Conservation (phyloP, 768 basidiomycete species). For the Cyathus striatus region DNA sequence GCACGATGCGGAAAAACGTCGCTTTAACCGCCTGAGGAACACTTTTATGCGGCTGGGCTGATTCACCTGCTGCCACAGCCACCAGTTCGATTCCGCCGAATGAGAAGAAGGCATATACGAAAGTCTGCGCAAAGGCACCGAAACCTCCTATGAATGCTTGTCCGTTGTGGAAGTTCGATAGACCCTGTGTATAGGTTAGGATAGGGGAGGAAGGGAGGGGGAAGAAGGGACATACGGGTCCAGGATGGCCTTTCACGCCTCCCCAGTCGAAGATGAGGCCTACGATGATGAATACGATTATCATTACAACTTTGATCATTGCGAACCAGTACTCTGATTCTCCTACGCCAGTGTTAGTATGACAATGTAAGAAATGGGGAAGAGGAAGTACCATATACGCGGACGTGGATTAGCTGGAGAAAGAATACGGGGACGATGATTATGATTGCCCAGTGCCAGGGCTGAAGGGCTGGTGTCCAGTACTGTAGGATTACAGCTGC, state of each 20-base stretch:
- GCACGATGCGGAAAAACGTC: constrained; percentile 59
- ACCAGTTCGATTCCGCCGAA: constrained; percentile 69
- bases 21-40: constrained; percentile 64
- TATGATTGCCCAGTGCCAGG: constrained; percentile 45
- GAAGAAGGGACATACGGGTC: constrained; percentile 35
- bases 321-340: constrained; percentile 65
- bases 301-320: constrained; percentile 58
- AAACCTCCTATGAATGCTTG: constrained; percentile 55
- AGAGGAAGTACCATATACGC: constrained; percentile 44
- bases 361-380: neutral
- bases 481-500: constrained; percentile 49
- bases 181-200: constrained; percentile 28
- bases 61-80: constrained; percentile 69
- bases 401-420: constrained; percentile 50
- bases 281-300: constrained; percentile 56
- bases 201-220: constrained; percentile 2
- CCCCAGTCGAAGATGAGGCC: constrained; percentile 63
- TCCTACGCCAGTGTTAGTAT: constrained; percentile 21
- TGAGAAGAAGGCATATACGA: constrained; percentile 69
- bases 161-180: constrained; percentile 41
- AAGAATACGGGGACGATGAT: constrained; percentile 50
- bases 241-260: constrained; percentile 52
- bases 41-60: constrained; percentile 54
- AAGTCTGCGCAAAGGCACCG: constrained; percentile 47
- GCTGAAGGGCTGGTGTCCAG: constrained; percentile 41